A percentile compares a stretch with the other conserved stretches of the same genome.
Conservation (phyloP, 495 filamentous ascomycete species). For the Penicillium silybi region DNA sequence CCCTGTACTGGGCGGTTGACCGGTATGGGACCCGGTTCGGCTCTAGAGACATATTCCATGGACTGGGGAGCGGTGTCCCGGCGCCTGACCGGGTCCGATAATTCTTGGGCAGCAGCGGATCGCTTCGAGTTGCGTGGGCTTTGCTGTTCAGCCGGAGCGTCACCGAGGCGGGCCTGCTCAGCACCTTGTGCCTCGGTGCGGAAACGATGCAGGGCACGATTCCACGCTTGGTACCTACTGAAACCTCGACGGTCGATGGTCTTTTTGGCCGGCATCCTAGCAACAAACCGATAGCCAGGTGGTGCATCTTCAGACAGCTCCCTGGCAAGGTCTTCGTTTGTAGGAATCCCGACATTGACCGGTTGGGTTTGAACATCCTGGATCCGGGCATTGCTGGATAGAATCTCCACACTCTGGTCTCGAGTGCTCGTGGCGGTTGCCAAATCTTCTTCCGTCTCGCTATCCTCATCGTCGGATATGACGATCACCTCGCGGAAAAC, state of each 20-base stretch:
- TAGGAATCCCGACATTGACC: conserved; percentile 16
- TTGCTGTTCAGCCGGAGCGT: conserved; percentile 11
- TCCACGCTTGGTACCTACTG: conserved; percentile 47
- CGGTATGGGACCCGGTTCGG: conserved; percentile 12
- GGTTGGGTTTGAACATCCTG: conserved; percentile 34
- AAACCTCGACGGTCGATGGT: conserved; percentile 45
- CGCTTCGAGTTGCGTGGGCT: conserved; percentile 20
- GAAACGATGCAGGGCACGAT: conserved; percentile 40
- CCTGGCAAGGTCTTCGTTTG: conserved; percentile 15
- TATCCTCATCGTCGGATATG: conserved; percentile 75
- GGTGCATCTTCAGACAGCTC: conserved; percentile 37
- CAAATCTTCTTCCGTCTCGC: conserved; percentile 48
- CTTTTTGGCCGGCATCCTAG: conserved; percentile 21
- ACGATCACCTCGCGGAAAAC: conserved; percentile 78
- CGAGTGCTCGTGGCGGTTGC: conserved; percentile 14
- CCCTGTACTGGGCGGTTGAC: conserved; percentile 15
- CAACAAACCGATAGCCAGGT: conserved; percentile 35
- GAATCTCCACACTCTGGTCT: conserved; percentile 36
- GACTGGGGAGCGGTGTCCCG: conserved; percentile 8
- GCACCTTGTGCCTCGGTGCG: conserved; percentile 24
- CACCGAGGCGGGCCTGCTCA: conserved; percentile 6
- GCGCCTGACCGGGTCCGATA: conserved; percentile 7
- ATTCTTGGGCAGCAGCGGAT: conserved; percentile 17
- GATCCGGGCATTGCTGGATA: conserved; percentile 33
- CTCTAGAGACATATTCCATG: conserved; percentile 13